Percentiles rank a stretch among this genome's conserved stretches.
These are phyloP conservation scores for Hortaea werneckii DNA, from an alignment of 2,329 filamentous ascomycete species.

Conservation along the genomic window DNA sequence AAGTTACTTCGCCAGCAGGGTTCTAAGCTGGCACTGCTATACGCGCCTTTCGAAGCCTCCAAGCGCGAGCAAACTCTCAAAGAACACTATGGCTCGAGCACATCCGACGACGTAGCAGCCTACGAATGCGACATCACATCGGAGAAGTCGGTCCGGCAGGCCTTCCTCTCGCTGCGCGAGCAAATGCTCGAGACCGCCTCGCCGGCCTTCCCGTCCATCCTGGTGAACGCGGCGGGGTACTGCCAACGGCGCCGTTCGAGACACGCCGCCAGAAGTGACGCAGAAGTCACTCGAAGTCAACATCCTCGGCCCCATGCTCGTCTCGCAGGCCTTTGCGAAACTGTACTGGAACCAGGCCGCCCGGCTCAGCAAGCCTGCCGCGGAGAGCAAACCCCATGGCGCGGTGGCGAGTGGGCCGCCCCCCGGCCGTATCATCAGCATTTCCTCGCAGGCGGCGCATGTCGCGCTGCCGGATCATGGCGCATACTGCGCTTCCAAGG, in stretches of 20 bases:
- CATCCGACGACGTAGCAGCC: slow-evolving; percentile 13
- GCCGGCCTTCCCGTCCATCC: slow-evolving; percentile 23
- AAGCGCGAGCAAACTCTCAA: slow-evolving; percentile 29
- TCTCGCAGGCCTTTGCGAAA: slow-evolving; percentile 35
- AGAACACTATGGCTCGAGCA: slow-evolving; percentile 23
- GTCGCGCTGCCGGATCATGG: slow-evolving; percentile 36
- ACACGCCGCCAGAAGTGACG: slow-evolving; percentile 33
- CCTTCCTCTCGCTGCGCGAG: slow-evolving; percentile 18
- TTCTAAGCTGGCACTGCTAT: slow-evolving; percentile 35
- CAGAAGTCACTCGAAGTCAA: slow-evolving; percentile 36
- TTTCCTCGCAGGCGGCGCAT: slow-evolving; percentile 39
- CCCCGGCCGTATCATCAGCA: slow-evolving; percentile 35
- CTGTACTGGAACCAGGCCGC: slow-evolving; percentile 25
- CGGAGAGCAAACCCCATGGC: slow-evolving; percentile 4
- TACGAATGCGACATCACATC: slow-evolving; percentile 28
- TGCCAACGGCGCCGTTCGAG: slow-evolving; percentile 37
- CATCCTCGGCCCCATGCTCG: slow-evolving; percentile 36
- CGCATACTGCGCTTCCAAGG: slow-evolving; percentile 40
- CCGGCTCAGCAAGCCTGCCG: slow-evolving; percentile 1
- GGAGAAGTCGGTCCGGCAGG: slow-evolving; percentile 17
- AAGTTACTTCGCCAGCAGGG: slow-evolving; percentile 32
- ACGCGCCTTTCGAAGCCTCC: slow-evolving; percentile 37
- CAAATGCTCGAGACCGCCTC: slow-evolving; percentile 7
- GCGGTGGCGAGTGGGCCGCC: slow-evolving; percentile 5
- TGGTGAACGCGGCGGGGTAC: slow-evolving; percentile 30